These are phyloP conservation scores for Alternaria viburni DNA, from an alignment of 2,329 filamentous ascomycete genomes.

Conservation along the genomic window DNA sequence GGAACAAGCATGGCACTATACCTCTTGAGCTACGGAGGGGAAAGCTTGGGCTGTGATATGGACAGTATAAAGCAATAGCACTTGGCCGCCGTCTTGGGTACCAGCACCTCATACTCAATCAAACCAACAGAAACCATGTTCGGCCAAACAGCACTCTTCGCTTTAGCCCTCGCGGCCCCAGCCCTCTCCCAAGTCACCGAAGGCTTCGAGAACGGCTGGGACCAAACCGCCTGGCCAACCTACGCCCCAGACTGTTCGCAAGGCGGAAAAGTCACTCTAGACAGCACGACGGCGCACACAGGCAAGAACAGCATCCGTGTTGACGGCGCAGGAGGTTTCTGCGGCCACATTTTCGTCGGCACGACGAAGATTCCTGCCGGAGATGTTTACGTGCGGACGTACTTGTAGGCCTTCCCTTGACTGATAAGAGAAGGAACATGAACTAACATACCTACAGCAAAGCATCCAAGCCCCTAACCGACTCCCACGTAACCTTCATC, in stretches of 20 bases:
- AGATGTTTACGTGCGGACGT: slow-evolving; percentile 64
- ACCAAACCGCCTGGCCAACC: slow-evolving; percentile 63
- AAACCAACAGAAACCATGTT: slow-evolving; percentile 48
- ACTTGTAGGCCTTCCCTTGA: slow-evolving; percentile 54
- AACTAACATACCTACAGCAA: slow-evolving; percentile 51
- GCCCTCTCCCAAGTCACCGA: slow-evolving; percentile 61
- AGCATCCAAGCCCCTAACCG: slow-evolving; percentile 63
- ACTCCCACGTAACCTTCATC: slow-evolving; percentile 67
- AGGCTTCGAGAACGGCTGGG: slow-evolving; percentile 65
- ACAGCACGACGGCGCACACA: slow-evolving; percentile 61
- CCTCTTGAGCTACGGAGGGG: slow-evolving; percentile 3
- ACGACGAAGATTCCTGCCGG: slow-evolving; percentile 63
- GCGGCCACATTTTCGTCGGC: slow-evolving; percentile 65
- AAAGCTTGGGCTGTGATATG: slow-evolving; percentile 5
- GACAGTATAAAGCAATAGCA: slow-evolving; percentile 13
- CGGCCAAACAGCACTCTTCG: slow-evolving; percentile 52
- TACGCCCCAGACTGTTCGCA: slow-evolving; percentile 67
- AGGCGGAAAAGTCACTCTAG: slow-evolving; percentile 63
- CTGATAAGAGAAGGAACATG: accelerated
- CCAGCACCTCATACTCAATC: not conserved
- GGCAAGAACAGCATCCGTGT: slow-evolving; percentile 78
- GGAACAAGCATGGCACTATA: slow-evolving; percentile 3
- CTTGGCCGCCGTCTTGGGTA: not conserved
- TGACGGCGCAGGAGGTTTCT: slow-evolving; percentile 65
- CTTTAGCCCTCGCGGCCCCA: slow-evolving; percentile 56